A percentile compares a stretch with the other conserved stretches of the same genome.
These are phyloP conservation scores for Chamaecrista fasciculata DNA, from an alignment of 306 rosid genomes.

Conservation along the genomic window DNA sequence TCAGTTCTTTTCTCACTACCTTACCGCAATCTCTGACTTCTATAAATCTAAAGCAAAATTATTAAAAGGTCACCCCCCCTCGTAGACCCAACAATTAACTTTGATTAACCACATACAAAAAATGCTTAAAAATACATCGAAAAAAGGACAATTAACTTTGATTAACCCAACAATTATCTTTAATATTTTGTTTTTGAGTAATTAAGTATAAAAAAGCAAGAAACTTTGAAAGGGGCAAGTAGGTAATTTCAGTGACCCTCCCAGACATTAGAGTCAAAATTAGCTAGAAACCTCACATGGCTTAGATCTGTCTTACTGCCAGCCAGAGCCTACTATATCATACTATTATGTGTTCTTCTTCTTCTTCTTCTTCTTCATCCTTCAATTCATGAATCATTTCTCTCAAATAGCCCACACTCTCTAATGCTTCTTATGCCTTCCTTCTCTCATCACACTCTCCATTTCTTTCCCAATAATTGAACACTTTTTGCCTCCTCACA, in stretches of 20 bases:
- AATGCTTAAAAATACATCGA: conserved; percentile 3
- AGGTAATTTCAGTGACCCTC: conserved; percentile 5
- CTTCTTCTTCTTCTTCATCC: conserved; percentile 15
- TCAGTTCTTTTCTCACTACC: no score
- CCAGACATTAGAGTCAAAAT: conserved; percentile 35
- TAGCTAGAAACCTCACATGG: conserved; percentile 61
- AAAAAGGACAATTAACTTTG: not conserved
- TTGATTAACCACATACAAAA: not conserved
- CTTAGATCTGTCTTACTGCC: conserved; percentile 60
- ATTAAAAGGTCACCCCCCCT: no score
- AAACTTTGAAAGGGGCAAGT: conserved; percentile 17
- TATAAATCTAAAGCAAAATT: no score
- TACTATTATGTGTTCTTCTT: conserved; percentile 13
- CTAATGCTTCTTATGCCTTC: conserved; percentile 9
- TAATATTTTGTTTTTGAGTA: no score
- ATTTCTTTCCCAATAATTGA: conserved; percentile 25
- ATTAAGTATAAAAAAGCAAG: no score
- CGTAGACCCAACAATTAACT: no score
- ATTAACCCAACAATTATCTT: no score
- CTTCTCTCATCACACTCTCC: conserved; percentile 18
- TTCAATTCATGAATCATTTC: no score
- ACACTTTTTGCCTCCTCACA: not conserved
- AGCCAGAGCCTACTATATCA: conserved; percentile 18
- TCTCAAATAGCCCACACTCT: no score
- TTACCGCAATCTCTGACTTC: no score